A percentile compares a stretch with the other conserved stretches of the same genome.
These are phyloP conservation scores for Penicillium dipodomyicola DNA, from an alignment of 495 filamentous ascomycete species.

Conservation along the genomic window DNA sequence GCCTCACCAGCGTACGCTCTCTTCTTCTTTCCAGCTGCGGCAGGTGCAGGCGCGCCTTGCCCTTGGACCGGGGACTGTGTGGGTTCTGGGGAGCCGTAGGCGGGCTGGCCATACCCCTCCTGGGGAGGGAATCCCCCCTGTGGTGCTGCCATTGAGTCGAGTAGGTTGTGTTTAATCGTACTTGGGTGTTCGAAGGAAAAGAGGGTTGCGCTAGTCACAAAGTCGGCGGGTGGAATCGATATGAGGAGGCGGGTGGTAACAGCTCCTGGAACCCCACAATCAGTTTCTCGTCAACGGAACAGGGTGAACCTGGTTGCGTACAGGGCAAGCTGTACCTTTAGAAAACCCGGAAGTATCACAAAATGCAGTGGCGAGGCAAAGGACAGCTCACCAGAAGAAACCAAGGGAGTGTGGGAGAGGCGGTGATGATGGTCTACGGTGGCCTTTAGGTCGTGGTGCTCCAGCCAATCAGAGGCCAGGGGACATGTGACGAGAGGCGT, in stretches of 20 bases:
- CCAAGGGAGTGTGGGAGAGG: constrained; percentile 21
- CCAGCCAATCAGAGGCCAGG: constrained; percentile 37
- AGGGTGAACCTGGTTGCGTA: constrained; percentile 1
- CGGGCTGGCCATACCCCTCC: constrained; percentile 53
- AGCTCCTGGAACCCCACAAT: constrained; percentile 36
- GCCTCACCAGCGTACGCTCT: constrained; percentile 89
- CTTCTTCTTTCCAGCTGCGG: constrained; percentile 69
- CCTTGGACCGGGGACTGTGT: constrained; percentile 30
- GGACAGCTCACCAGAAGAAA: constrained; percentile 14
- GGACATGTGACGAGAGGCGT: constrained; percentile 19
- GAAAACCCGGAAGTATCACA: constrained; percentile 6
- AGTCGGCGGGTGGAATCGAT: constrained; percentile 17
- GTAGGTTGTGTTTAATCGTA: constrained; percentile 14
- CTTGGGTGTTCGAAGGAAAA: constrained; percentile 9
- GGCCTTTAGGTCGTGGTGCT: constrained; percentile 40
- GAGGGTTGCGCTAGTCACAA: constrained; percentile 7
- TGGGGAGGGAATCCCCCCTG: constrained; percentile 64
- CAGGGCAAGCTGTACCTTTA: constrained; percentile 2
- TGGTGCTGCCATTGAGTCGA: constrained; percentile 51
- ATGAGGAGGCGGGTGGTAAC: constrained; percentile 27
- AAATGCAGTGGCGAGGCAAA: constrained; percentile 1
- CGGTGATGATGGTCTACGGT: constrained; percentile 42
- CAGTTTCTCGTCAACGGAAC: constrained; percentile 17
- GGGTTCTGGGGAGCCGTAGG: constrained; percentile 41
- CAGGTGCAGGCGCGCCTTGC: constrained; percentile 29